A percentile compares a stretch with the other conserved stretches of the same genome.
Evolutionary conservation across 1,139 yeast species (phyloP).

Genomic region (Candida mesenterica): DNA sequence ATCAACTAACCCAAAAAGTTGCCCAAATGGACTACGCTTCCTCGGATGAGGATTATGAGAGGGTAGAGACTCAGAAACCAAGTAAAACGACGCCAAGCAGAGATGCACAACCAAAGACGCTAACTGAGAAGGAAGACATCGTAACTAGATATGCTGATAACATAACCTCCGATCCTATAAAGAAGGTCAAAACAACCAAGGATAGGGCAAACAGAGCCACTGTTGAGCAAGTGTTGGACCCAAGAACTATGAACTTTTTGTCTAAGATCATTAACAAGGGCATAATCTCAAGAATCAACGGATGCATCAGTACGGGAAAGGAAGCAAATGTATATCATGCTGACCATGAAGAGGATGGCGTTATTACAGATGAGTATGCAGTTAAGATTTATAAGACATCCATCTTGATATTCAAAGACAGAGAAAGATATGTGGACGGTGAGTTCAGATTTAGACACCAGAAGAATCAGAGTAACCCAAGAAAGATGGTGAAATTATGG

Average conservation of each 20-base stretch:
- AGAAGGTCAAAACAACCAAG: slow-evolving; percentile 57
- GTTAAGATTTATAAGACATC: slow-evolving; percentile 96
- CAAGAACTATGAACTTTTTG: slow-evolving; percentile 82
- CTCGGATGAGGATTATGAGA: slow-evolving; percentile 6
- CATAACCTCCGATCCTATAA: slow-evolving; percentile 62
- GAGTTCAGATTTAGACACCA: slow-evolving; percentile 88
- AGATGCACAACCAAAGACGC: slow-evolving; percentile 15
- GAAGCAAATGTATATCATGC: slow-evolving; percentile 99
- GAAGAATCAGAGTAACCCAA: slow-evolving; percentile 84
- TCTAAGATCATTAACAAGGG: slow-evolving; percentile 82
- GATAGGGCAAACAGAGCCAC: slow-evolving; percentile 96
- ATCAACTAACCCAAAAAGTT: slow-evolving; percentile 5
- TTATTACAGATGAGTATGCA: slow-evolving; percentile 61
- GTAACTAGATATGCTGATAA: slow-evolving; percentile 60
- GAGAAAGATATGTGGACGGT: slow-evolving; percentile 95
- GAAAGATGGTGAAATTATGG: slow-evolving; percentile 98
- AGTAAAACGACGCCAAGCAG: too few species aligned
- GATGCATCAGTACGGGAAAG: slow-evolving; percentile 95
- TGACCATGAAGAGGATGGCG: slow-evolving; percentile 56
- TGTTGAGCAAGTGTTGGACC: slow-evolving; percentile 94
- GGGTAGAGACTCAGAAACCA: background rate
- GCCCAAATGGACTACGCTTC: slow-evolving; percentile 10
- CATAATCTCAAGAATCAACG: slow-evolving; percentile 79
- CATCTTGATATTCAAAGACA: slow-evolving; percentile 89
- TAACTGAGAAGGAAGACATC: slow-evolving; percentile 55